Evolutionary conservation across 495 filamentous ascomycete genomes (phyloP), one percentile per base, ranked within the genome.

Genomic region (Hyaloscypha variabilis): DNA sequence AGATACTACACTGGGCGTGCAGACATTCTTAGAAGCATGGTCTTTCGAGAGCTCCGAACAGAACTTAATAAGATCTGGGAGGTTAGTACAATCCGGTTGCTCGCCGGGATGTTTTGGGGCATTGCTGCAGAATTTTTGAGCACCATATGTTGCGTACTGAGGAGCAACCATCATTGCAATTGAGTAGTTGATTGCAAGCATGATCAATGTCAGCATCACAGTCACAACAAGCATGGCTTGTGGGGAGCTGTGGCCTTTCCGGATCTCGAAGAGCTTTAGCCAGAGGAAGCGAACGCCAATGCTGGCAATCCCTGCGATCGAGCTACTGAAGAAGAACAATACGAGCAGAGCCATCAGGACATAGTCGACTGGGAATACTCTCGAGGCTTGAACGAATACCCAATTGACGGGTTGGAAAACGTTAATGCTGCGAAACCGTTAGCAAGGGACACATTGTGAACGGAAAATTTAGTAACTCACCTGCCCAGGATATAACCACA

Each of bases 271-370:
- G 58, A 99, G 83, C 57, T 82, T 87, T 65, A 98, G 77, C 96
- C 96, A 99, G 54, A 99, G 83, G 82, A 99, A 97, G 59, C 95
- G 88, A 71, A 99, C 97, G 39, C 95, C 95, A 58, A 98, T 83
- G 26, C 85, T 83, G 30, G 92, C 89, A 49, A 97, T 87, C 51
- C 95, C 96, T 28, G 92, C 86, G 58, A 98, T 87, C 23, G 92
- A 92, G 75, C 88, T 87, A 79, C 81, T 84, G 81, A 98, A 99
- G 71, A 98, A 85, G 64, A 97, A 83, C 0, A 97, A 78, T 17
- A 95, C 87, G 14, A 99, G 78, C 0, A 94, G 76, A 0, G 90
- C 87, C 79, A 95, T 96, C 36, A 99, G 82, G 31, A 91, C 81
- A 74, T 98, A 98, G 76, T 99, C 95, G 62, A 97, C 83, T 0